A percentile compares a stretch with the other conserved stretches of the same genome.
phyloP scores from a whole-genome alignment of 2,329 filamentous ascomycete genomes.

The Aciculosporium take region DNA sequence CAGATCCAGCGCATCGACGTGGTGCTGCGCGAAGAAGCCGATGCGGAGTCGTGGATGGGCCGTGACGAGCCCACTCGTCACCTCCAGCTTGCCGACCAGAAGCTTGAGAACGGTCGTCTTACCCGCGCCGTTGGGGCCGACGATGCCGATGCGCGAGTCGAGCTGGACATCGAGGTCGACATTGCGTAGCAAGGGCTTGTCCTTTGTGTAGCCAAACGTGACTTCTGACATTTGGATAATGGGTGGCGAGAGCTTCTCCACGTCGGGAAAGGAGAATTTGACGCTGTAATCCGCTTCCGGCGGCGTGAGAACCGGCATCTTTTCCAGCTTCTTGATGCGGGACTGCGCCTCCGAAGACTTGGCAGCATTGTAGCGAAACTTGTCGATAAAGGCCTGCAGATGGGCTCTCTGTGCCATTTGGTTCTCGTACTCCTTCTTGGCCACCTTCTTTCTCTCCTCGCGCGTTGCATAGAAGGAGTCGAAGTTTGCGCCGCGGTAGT shows the following conservation, averaged over 20 bases:
- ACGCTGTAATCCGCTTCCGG: conserved; percentile 93
- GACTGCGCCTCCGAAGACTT: conserved; percentile 98
- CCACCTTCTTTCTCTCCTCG: conserved; percentile 92
- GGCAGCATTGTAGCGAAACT: conserved; percentile 97
- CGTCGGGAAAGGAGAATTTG: conserved; percentile 92
- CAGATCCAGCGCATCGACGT: conserved; percentile 90
- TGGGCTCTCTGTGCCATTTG: conserved; percentile 91
- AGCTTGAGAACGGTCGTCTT: conserved; percentile 98
- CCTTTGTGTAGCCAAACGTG: conserved; percentile 71
- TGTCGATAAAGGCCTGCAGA: conserved; percentile 96
- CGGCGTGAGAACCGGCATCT: conserved; percentile 80
- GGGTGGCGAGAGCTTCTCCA: conserved; percentile 91
- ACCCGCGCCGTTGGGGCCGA: conserved; percentile 97
- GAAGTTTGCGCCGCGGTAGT: conserved; percentile 97
- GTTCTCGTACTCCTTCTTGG: conserved; percentile 95
- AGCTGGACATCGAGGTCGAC: conserved; percentile 95
- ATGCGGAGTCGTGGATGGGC: conserved; percentile 78
- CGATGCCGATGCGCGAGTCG: conserved; percentile 94
- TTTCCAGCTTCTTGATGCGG: conserved; percentile 96
- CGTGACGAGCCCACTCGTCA: conserved; percentile 69
- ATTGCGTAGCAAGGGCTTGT: conserved; percentile 66
- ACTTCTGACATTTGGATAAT: conserved; percentile 96
- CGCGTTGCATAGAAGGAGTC: conserved; percentile 95
- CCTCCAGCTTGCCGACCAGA: conserved; percentile 72
- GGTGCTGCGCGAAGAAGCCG: conserved; percentile 96